Evolutionary conservation across 768 basidiomycete species (phyloP), one percentile per base, ranked within the genome.

Genomic region (Kwoniella mangroviensis): DNA sequence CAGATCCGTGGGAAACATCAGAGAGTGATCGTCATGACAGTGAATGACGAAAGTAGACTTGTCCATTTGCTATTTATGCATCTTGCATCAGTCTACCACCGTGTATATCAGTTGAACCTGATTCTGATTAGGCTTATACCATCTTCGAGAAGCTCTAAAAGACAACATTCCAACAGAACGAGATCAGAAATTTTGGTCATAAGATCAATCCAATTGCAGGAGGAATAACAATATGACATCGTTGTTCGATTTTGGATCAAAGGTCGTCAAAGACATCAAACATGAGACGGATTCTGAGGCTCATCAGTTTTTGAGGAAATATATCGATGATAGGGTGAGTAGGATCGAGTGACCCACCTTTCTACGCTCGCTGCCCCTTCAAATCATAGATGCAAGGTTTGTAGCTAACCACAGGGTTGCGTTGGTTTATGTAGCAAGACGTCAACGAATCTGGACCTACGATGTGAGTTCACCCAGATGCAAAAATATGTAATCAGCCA

Each of bases 271-370:
- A n/a, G 64, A 70, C 4, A 86, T 87, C 84, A 89, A 86, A 75
- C 87, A 90, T 64, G 93, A 94, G 80, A 88, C 89, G 71, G 91
- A 94, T 63, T 94, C 93, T 1, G 92, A 94, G 83, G 93, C 93
- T 10, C 93, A 95, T 82, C 89, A 76, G 69, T 71, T 79, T 15
- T 65, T 79, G 26, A 52, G 77, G 54, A 62, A 43, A 13, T 64
- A 70, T 59, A 19, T 68, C 43, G 73, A 63, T 51, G 70, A 71
- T 52, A 42, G 28, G 28, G 66, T 68, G 15, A 68, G 68, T 68
- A 24, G 12, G 22, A 19, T 19, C 22, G 34, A 19, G 57, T 34
- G 34, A 6, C 34, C 34, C 34, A 34, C 6, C 6, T 34, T 34
- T 34, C 34, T 34, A 7, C 34, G 6, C 34, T 34, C 34, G 34